Base-by-base conservation (phyloP, 164 flowering plant species). In the Kalanchoe fedtschenkoi region DNA sequence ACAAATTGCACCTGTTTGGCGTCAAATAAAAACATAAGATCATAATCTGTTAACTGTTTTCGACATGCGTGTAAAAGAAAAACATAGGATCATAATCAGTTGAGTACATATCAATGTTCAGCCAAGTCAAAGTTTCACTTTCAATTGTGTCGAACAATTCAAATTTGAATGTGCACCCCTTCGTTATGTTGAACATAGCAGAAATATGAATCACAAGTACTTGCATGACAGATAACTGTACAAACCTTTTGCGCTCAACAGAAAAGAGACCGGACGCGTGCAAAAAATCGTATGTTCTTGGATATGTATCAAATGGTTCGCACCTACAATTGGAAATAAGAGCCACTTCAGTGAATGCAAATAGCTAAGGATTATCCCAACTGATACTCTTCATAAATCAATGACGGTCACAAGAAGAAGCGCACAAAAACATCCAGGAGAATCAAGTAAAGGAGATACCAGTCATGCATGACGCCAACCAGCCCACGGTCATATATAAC, bases 291-390 rank as follows among this genome's bases (percentile, higher is more conserved):
- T 90, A 90, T 11, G 97, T 90, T 70, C 95, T 90, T 30, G 97
- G 95, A 62, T 90, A 88, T 9, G 95, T 90, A 63, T 87, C 90
- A 66, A 87, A 87, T 47, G 95, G 80, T 62, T 87, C 95, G 70
- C 95, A 87, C 95, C 90, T 87, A 70, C 22, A n/a, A 17, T n/a
- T 14, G 35, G 19, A 57, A 15, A 57, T 30, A 30, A n/a, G 1
- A 30, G 37, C 21, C 4, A 13, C 2, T 24, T 57, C 24, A n/a
- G 35, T 33, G 38, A 6, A 17, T 30, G 15, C 5, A 57, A 34
- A 57, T 29, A 57, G 60, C 34, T 6, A 57, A 10, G 11, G 11
- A 47, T 1, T 47, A 4, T 2, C 13, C 13, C 13, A 47, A 47
- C 54, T n/a, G 14, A 10, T 58, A 33, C 38, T 32, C 33, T 6